A percentile compares a stretch with the other conserved stretches of the same genome.
Evolutionary conservation across 1,284 basidiomycete genomes (phyloP).

Genomic region (Cutaneotrichosporon sp.): DNA sequence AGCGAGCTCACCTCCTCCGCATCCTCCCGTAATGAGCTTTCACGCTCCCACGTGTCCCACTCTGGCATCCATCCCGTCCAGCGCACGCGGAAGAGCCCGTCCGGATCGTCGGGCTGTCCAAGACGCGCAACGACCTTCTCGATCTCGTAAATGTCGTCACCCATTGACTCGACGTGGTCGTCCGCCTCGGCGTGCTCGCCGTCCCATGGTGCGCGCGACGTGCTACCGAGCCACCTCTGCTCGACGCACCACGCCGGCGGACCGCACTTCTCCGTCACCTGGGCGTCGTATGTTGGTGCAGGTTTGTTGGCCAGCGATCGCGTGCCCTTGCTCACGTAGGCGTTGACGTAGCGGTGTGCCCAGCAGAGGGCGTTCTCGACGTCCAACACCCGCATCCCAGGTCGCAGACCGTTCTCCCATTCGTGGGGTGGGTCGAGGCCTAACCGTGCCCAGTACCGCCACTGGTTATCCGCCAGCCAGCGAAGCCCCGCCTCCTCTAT

Average conservation of each 20-base stretch:
- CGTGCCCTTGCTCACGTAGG: slow-evolving; percentile 15
- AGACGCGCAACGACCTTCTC: slow-evolving; percentile 32
- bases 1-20: slow-evolving; percentile 31
- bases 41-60: slow-evolving; percentile 41
- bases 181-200: slow-evolving; percentile 26
- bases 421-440: slow-evolving; percentile 35
- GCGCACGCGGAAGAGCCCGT: slow-evolving; percentile 35
- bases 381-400: slow-evolving; percentile 39
- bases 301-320: slow-evolving; percentile 21
- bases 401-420: slow-evolving; percentile 27
- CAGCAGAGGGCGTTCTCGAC: slow-evolving; percentile 42
- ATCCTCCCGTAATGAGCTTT: slow-evolving; percentile 22
- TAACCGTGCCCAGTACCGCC: slow-evolving; percentile 33
- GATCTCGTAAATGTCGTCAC: slow-evolving; percentile 31
- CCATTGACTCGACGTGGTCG: slow-evolving; percentile 6
- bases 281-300: slow-evolving; percentile 18
- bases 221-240: slow-evolving; percentile 16
- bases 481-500: slow-evolving; percentile 36
- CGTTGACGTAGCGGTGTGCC: slow-evolving; percentile 36
- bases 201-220: slow-evolving; percentile 18
- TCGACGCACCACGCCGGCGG: slow-evolving; percentile 36
- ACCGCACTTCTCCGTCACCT: slow-evolving; percentile 9
- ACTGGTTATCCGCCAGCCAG: slow-evolving; percentile 43
- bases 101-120: not conserved
- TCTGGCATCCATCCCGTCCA: slow-evolving; percentile 40